Evolutionary conservation across 257 asterid species (phyloP), one percentile per base, ranked within the genome.

Genomic region (Datura wrightii): DNA sequence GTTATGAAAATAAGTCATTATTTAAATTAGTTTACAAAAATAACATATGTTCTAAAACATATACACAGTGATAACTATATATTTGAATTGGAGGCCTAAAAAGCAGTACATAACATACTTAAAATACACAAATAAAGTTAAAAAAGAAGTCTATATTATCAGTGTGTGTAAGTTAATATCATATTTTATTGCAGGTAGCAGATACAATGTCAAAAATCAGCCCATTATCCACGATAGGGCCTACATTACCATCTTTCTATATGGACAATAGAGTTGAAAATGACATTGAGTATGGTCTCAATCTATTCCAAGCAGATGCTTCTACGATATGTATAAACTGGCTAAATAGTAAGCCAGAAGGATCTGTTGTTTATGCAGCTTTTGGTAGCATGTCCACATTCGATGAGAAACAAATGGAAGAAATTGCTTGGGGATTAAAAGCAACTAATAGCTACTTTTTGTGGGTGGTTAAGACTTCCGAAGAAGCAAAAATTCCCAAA

Each of bases 331-430:
- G 90, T 85, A 54, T 85, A 16, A 65, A 88, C 10, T 95, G 97
- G 98, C 85, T 95, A 18, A 83, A 82, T 79, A n/a, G 87, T 2
- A 93, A 93, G 85, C 92, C 95, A 5, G 83, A 55, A 80, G 87
- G 90, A n/a, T 94, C 97, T 1, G 91, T 91, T 13, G 87, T 95
- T 71, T 94, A 91, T 87, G 79, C 91, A n/a, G 93, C 97, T 54
- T 95, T 95, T 81, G 98, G 98, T 1, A 93, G 98, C 91, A 91
- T 94, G 97, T 94, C 84, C 41, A 85, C 71, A 48, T 86, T 93
- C 3, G 86, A 88, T 18, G 87, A 84, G 52, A 3, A 69, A 6
- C 96, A 95, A 83, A 90, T 91, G 88, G 93, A 91, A 8, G 96
- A 95, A 85, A 78, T 93, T 0, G 94, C 96, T 31, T 83, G 79